These are phyloP conservation scores for Amoeboaphelidium occidentale DNA, from an alignment of 371 early-diverging fungal species.

Conservation along the genomic window DNA sequence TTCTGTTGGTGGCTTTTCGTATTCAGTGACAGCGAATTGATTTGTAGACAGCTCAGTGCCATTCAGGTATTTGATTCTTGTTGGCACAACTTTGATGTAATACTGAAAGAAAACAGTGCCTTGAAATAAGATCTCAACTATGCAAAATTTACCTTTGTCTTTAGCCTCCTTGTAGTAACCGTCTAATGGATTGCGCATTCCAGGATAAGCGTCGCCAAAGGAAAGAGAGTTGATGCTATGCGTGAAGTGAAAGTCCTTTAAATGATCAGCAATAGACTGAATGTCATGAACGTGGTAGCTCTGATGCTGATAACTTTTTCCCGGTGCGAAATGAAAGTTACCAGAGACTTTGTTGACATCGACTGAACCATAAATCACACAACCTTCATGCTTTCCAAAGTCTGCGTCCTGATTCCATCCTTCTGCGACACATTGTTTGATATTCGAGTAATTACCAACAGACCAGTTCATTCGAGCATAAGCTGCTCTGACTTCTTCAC, in stretches of 20 bases:
- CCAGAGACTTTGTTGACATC: conserved; percentile 73
- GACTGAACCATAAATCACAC: conserved; percentile 52
- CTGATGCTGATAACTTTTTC: conserved; percentile 52
- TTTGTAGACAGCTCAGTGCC: conserved; percentile 44
- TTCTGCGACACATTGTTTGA: conserved; percentile 51
- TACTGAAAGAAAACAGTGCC: conserved; percentile 41
- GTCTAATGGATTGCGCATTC: conserved; percentile 52
- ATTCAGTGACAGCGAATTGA: conserved; percentile 80
- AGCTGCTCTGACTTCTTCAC: conserved; percentile 68
- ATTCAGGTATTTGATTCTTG: conserved; percentile 38
- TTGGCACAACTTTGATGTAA: conserved; percentile 78
- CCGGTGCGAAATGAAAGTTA: conserved; percentile 80
- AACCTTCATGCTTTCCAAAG: conserved; percentile 63
- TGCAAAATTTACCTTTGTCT: conserved; percentile 2
- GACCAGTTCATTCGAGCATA: conserved; percentile 62
- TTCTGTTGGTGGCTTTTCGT: conserved; percentile 33
- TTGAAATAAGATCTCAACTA: conserved; percentile 3
- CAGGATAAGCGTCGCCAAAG: conserved; percentile 41
- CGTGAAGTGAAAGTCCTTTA: conserved; percentile 36
- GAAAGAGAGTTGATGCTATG: conserved; percentile 57
- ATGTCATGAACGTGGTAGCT: conserved; percentile 66
- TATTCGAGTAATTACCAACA: conserved; percentile 11
- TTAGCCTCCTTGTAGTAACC: conserved; percentile 20
- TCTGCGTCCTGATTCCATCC: conserved; percentile 47
- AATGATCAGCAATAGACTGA: conserved; percentile 19